phyloP scores from a whole-genome alignment of 2,329 filamentous ascomycete species.

The Xylariomycetidae sp. region DNA sequence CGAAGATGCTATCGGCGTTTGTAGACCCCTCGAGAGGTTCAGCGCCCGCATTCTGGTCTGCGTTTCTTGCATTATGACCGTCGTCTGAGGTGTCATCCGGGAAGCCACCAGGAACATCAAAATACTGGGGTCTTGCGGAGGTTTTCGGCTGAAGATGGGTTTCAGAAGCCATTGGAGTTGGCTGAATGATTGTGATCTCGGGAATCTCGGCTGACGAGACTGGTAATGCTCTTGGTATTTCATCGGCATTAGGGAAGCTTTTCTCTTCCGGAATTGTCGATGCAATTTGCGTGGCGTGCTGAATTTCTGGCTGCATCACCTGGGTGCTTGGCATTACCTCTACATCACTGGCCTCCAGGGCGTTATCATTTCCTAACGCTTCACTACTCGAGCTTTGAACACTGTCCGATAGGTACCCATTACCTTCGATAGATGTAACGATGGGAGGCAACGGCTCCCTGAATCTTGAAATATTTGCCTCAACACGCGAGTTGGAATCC shows the following conservation, averaged over 20 bases:
- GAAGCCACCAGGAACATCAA: constrained; percentile 57
- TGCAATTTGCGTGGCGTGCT: constrained; percentile 9
- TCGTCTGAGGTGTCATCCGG: constrained; percentile 33
- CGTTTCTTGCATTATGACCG: constrained; percentile 2
- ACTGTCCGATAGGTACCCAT: constrained; percentile 59
- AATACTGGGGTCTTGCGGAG: constrained; percentile 26
- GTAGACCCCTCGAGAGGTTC: too few relatives aligned
- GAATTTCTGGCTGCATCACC: constrained; percentile 14
- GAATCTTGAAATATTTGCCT: constrained; percentile 52
- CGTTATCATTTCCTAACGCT: constrained; percentile 20
- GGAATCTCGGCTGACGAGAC: constrained; percentile 28
- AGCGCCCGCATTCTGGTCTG: background rate
- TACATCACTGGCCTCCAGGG: constrained; percentile 11
- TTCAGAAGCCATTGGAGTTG: constrained; percentile 33
- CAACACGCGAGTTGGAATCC: constrained; percentile 48
- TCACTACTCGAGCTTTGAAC: constrained; percentile 38
- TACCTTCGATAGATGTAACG: constrained; percentile 64
- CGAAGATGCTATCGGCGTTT: constrained; percentile 14
- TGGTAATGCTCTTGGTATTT: constrained; percentile 1
- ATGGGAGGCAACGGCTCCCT: constrained; percentile 66
- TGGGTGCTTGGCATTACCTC: constrained; percentile 16
- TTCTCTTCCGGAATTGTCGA: constrained; percentile 12
- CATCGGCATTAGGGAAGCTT: constrained; percentile 5
- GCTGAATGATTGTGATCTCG: constrained; percentile 39
- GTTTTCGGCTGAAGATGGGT: constrained; percentile 6